Evolutionary conservation across 495 filamentous ascomycete genomes (phyloP).

Genomic region (Neurospora sp.): DNA sequence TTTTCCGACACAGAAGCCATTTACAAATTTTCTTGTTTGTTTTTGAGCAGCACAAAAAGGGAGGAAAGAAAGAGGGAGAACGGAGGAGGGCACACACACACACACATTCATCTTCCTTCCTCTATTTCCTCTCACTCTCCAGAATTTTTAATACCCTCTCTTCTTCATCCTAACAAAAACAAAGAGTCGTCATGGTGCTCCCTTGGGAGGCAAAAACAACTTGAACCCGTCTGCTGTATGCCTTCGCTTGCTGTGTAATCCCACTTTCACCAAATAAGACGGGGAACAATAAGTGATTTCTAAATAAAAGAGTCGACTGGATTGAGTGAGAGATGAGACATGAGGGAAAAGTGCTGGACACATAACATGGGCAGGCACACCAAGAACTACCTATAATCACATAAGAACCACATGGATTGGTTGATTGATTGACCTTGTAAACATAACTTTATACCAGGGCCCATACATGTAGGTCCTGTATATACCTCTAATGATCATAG

Average conservation of each 20-base stretch:
- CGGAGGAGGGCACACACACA: background rate
- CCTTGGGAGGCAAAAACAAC: background rate
- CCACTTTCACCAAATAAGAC: no score
- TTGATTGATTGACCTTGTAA: background rate
- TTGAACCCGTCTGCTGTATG: background rate
- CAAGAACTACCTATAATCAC: background rate
- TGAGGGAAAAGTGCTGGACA: background rate
- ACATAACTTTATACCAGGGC: no score
- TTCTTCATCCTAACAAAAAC: background rate
- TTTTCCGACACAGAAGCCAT: background rate
- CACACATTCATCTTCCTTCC: background rate
- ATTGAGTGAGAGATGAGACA: background rate
- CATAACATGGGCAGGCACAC: background rate
- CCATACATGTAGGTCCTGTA: no score
- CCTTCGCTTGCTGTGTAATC: background rate
- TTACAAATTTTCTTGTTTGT: background rate
- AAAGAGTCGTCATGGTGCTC: background rate
- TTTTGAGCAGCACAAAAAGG: background rate
- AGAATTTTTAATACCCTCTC: background rate
- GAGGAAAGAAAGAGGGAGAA: background rate
- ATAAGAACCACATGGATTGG: background rate
- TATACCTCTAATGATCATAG: no score
- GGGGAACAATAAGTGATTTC: no score
- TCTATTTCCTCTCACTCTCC: background rate
- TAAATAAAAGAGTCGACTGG: background rate